A percentile compares a stretch with the other conserved stretches of the same genome.
Evolutionary conservation across 352 stramenopile species (phyloP).

Genomic region (Globisporangium lucens): DNA sequence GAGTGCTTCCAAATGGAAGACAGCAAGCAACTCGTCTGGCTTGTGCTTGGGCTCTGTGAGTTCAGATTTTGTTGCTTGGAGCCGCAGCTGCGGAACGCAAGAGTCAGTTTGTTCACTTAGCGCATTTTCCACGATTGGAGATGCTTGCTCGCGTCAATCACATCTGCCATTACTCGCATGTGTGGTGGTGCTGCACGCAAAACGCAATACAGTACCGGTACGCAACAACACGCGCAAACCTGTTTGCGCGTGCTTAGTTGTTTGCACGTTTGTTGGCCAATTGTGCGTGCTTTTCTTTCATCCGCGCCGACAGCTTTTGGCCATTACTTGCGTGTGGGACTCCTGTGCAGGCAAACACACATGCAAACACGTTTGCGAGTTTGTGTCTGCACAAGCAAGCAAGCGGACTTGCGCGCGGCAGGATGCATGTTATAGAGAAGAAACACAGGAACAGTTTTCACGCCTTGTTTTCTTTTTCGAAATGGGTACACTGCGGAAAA

Average conservation of each 20-base stretch:
- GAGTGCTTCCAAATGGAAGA: constrained; percentile 5
- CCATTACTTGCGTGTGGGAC: not conserved
- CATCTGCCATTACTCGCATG: too few species aligned
- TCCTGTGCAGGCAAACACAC: not conserved
- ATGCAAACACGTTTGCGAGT: not conserved
- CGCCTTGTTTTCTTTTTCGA: not conserved
- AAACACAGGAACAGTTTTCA: not conserved
- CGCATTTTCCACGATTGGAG: too few species aligned
- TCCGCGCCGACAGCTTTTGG: not conserved
- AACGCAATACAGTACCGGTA: not conserved
- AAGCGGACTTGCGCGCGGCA: not conserved
- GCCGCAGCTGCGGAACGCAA: too few species aligned
- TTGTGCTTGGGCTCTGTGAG: too few species aligned
- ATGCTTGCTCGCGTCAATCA: too few species aligned
- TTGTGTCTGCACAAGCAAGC: not conserved
- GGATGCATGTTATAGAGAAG: not conserved
- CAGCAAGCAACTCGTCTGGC: not conserved
- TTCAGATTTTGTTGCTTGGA: too few species aligned
- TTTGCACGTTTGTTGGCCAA: not conserved
- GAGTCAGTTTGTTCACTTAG: too few species aligned
- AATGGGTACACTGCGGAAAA: constrained; percentile 2
- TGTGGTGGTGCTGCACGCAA: too few species aligned
- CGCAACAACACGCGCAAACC: not conserved
- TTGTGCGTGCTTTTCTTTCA: not conserved
- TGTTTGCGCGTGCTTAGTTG: not conserved